A percentile compares a stretch with the other conserved stretches of the same genome.
phyloP scores from a whole-genome alignment of 1,284 basidiomycete species.

The Abortiporus biennis region DNA sequence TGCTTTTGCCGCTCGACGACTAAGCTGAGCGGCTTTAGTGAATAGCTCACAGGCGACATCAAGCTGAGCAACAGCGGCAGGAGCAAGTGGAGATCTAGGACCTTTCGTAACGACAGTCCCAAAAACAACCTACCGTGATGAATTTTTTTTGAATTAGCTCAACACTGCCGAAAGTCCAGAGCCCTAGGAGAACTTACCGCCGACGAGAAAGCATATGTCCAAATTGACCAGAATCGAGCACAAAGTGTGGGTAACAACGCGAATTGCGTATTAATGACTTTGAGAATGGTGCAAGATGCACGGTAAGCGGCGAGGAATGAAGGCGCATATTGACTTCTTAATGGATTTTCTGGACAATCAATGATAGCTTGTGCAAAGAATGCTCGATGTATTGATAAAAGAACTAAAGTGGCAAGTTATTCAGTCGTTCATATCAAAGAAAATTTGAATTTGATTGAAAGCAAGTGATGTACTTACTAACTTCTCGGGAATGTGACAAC shows the following conservation, averaged over 20 bases:
- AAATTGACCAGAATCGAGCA: constrained; percentile 31
- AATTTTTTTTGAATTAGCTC: not conserved
- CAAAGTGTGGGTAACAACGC: constrained; percentile 19
- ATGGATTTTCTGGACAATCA: constrained; percentile 31
- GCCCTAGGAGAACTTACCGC: constrained; percentile 25
- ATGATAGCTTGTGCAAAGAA: constrained; percentile 35
- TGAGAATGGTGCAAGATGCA: constrained; percentile 27
- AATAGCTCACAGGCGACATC: constrained; percentile 24
- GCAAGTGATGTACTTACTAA: constrained; percentile 21
- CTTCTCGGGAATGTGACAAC: constrained; percentile 34
- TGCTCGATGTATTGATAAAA: constrained; percentile 33
- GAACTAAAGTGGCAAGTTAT: constrained; percentile 18
- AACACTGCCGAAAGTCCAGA: constrained; percentile 3
- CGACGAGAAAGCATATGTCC: constrained; percentile 33
- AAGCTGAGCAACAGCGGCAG: constrained; percentile 21
- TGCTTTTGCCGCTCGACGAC: constrained; percentile 24
- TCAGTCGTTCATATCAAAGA: not conserved
- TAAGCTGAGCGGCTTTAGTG: constrained; percentile 22
- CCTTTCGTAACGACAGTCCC: constrained; percentile 25
- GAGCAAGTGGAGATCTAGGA: constrained; percentile 22
- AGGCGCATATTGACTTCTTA: constrained; percentile 31
- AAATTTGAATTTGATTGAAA: not conserved
- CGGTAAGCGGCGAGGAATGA: constrained; percentile 33
- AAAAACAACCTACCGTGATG: constrained; percentile 18
- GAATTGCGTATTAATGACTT: constrained; percentile 26